Evolutionary conservation across 176 grass and related monocot species (phyloP), one percentile per base, ranked within the genome.

Genomic region (Bromus sterilis): DNA sequence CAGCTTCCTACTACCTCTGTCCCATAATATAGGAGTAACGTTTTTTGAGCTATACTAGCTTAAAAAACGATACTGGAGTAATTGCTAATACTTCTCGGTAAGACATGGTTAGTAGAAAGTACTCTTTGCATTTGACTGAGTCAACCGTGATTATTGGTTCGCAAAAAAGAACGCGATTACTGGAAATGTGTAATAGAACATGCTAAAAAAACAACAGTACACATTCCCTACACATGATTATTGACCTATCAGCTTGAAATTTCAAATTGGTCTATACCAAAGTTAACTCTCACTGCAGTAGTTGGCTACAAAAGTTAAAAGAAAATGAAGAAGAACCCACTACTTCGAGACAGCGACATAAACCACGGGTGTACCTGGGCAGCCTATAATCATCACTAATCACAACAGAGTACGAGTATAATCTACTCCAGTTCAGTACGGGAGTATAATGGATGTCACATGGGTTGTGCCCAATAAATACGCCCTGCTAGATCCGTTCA

Each of bases 381-480:
- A 82, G 41, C 36, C 59, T 55, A 70, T 32, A 73, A 60, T 35
- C 66, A 82, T n/a, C 11, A 15, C 16, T 33, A 41, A 62, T 61
- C 69, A 74, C 24, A 31, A 23, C 15, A 59, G 12, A 77, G 53
- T 59, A 71, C 4, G 18, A 21, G 48, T 53, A 53, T 53, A 16
- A 53, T 53, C 48, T 53, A n/a, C n/a, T n/a, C n/a, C n/a, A n/a
- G n/a, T n/a, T n/a, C n/a, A n/a, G n/a, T n/a, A n/a, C n/a, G n/a
- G n/a, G 15, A 74, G 44, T 55, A 82, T 18, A 73, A 41, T 42
- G 25, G 11, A 41, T 71, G 51, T 11, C 36, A 82, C 67, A 74
- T 82, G 68, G 55, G 55, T 4, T 71, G 80, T 21, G 35, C 23
- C 56, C 29, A 73, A 82, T 25, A 82, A 82, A 62, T 74, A 33